A percentile compares a stretch with the other conserved stretches of the same genome.
Evolutionary conservation across 2,329 filamentous ascomycete genomes (phyloP).

Genomic region (Phyllosticta paracitricarpa): DNA sequence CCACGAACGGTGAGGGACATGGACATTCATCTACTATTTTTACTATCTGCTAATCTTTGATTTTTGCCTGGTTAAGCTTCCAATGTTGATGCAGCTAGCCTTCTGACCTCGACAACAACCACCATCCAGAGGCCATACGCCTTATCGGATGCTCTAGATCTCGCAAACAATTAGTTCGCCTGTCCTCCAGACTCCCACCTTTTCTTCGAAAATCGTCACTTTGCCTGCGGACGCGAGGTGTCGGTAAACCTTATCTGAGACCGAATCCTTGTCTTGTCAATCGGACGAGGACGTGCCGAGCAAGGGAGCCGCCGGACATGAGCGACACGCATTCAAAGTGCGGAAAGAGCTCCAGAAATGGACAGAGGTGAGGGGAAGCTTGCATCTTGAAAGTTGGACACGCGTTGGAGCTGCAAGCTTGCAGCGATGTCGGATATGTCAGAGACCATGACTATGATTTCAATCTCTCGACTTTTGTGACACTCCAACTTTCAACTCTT

Average conservation of each 20-base stretch:
- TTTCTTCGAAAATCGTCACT: not conserved
- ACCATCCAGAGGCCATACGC: not conserved
- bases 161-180: not conserved
- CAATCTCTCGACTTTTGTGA: not conserved
- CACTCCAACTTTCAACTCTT: not conserved
- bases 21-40: not conserved
- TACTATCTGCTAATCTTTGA: not conserved
- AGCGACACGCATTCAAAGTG: not conserved
- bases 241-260: not conserved
- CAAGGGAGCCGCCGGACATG: not conserved
- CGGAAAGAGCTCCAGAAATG: not conserved
- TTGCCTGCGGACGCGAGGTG: not conserved
- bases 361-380: not conserved
- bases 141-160: not conserved
- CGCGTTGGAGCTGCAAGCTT: not conserved
- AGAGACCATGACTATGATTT: not conserved
- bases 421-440: conserved; percentile 2
- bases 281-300: not conserved
- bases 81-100: not conserved
- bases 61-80: not conserved
- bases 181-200: not conserved
- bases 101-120: not conserved
- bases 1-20: not conserved
- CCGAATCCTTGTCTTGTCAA: not conserved
- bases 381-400: not conserved